Conservation (phyloP, 164 flowering plant genomes). For the Dillenia suffruticosa region DNA sequence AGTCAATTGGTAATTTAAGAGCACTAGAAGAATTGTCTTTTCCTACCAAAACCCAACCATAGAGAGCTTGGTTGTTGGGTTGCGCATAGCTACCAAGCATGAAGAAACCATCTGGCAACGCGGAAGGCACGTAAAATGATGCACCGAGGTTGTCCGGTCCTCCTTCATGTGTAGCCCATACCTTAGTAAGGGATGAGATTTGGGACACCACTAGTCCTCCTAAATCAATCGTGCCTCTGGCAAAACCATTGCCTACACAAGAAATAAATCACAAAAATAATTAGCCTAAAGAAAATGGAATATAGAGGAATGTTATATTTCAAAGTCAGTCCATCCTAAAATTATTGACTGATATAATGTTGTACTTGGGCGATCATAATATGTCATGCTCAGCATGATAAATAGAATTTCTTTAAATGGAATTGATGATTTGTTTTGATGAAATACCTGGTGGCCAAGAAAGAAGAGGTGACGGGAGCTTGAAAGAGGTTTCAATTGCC, state of each 20-base stretch:
- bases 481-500: constrained; percentile 47
- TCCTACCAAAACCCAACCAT: constrained; percentile 63
- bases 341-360: too few species aligned
- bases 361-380: too few species aligned
- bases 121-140: constrained; percentile 61
- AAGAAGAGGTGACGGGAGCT: constrained; percentile 54
- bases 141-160: constrained; percentile 68
- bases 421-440: too few species aligned
- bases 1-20: constrained; percentile 52
- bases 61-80: constrained; percentile 58
- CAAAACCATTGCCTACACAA: constrained; percentile 61
- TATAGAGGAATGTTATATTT: not conserved
- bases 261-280: constrained; percentile 2
- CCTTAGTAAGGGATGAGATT: constrained; percentile 48
- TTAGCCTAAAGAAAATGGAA: not conserved
- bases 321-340: too few species aligned
- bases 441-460: constrained; percentile 42
- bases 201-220: constrained; percentile 66
- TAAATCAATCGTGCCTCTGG: constrained; percentile 58
- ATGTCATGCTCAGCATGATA: too few species aligned
- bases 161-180: constrained; percentile 70
- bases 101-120: constrained; percentile 57
- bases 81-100: constrained; percentile 73
- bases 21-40: constrained; percentile 23
- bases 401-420: not conserved